A percentile compares a stretch with the other conserved stretches of the same genome.
These are phyloP conservation scores for Berkeleyomyces rouxiae DNA, from an alignment of 2,329 filamentous ascomycete genomes.

Conservation along the genomic window DNA sequence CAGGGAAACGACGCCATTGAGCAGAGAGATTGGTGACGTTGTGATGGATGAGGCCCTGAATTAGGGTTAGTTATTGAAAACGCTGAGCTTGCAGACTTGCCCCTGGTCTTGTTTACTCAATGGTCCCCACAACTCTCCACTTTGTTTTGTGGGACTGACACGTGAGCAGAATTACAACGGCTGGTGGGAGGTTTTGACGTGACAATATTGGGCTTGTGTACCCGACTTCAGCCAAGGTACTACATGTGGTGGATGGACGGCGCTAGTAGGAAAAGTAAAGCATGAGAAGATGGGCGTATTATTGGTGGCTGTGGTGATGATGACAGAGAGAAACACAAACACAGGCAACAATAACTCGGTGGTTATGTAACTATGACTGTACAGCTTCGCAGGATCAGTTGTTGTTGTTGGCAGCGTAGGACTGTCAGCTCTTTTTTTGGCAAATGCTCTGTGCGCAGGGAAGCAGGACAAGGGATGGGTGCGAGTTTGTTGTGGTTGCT, in stretches of 20 bases:
- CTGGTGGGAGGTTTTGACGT: neutral
- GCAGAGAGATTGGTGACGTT: neutral
- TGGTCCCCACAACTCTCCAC: neutral
- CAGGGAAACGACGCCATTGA: neutral
- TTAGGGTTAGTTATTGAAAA: no score
- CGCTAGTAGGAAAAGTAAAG: no score
- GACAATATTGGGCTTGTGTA: no score
- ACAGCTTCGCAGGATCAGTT: neutral
- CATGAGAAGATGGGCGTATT: no score
- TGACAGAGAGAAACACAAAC: no score
- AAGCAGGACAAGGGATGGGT: no score
- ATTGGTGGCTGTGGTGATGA: no score
- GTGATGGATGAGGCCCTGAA: no score
- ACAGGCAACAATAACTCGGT: no score
- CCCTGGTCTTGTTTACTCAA: neutral
- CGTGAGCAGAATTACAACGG: neutral
- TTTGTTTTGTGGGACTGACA: neutral
- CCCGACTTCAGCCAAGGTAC: no score
- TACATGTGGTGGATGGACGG: no score
- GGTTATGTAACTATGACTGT: neutral
- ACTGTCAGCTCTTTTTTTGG: conserved; percentile 3
- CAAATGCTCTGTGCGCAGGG: neutral
- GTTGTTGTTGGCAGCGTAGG: neutral
- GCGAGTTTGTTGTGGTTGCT: neutral
- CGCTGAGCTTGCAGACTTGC: neutral